Evolutionary conservation across 768 basidiomycete species (phyloP).

Genomic region (Chalciporus pseudorubinellus): DNA sequence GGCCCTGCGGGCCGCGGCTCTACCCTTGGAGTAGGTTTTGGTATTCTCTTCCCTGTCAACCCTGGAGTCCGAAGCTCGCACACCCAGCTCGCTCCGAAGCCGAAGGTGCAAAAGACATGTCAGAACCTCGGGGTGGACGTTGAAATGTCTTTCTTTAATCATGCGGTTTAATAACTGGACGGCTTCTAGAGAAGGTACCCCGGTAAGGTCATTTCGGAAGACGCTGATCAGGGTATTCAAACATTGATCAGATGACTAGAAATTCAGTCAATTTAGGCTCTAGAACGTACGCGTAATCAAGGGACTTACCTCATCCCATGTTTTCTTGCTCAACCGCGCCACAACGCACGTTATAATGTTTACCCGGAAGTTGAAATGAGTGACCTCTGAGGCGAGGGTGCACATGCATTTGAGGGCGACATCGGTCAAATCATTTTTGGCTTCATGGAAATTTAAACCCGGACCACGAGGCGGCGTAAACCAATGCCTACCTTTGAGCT

Average conservation of each 20-base stretch:
- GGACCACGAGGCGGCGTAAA: conserved; percentile 18
- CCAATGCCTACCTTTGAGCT: conserved; percentile 64
- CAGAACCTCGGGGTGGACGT: conserved; percentile 86
- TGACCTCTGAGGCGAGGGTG: conserved; percentile 73
- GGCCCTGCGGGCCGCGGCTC: conserved; percentile 37
- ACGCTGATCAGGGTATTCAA: conserved; percentile 77
- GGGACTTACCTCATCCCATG: conserved; percentile 80
- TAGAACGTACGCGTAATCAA: conserved; percentile 4
- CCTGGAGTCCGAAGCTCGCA: conserved; percentile 71
- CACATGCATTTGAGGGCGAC: conserved; percentile 84
- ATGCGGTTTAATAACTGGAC: conserved; percentile 92
- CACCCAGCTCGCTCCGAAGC: conserved; percentile 79
- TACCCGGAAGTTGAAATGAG: conserved; percentile 95
- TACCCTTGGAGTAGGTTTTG: conserved; percentile 44
- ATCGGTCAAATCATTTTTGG: conserved; percentile 62
- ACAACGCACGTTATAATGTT: conserved; percentile 91
- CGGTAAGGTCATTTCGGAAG: conserved; percentile 80
- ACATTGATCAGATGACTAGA: conserved; percentile 82
- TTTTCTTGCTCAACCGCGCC: conserved; percentile 74
- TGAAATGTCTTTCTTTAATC: conserved; percentile 91
- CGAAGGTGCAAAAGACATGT: conserved; percentile 82
- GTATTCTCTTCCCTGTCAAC: conserved; percentile 51
- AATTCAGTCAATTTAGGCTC: conserved; percentile 8
- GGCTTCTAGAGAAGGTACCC: conserved; percentile 78
- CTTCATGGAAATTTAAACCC: conserved; percentile 38